Conservation (phyloP, 2,329 filamentous ascomycete genomes). For the Microsporum audouinii region DNA sequence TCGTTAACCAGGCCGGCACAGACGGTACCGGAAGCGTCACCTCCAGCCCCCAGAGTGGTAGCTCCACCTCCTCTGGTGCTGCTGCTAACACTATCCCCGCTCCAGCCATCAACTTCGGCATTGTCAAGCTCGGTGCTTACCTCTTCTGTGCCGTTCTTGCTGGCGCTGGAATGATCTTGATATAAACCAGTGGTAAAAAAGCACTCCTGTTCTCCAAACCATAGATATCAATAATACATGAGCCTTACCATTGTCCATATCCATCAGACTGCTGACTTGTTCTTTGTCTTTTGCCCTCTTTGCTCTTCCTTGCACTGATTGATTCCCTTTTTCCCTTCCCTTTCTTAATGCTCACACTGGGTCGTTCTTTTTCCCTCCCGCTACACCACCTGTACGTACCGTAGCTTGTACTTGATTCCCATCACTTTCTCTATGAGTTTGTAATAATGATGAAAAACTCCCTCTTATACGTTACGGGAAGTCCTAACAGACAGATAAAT, state of each 20-base stretch:
- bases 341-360: not conserved
- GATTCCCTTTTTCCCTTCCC: not conserved
- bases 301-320: not conserved
- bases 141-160: constrained; percentile 33
- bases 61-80: constrained; percentile 20
- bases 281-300: not conserved
- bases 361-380: not conserved
- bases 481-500: not conserved
- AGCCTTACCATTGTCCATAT: not conserved
- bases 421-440: not conserved
- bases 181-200: constrained; percentile 25
- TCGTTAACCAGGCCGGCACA: constrained; percentile 32
- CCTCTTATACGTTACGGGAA: not conserved
- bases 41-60: constrained; percentile 20
- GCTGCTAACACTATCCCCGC: constrained; percentile 22
- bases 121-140: constrained; percentile 34
- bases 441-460: constrained; percentile 2
- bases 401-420: not conserved
- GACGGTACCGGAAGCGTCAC: constrained; percentile 31
- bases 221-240: not conserved
- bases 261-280: not conserved
- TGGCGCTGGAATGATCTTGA: constrained; percentile 37
- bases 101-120: constrained; percentile 29
- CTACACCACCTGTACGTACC: not conserved
- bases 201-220: not conserved